phyloP scores from a whole-genome alignment of 1,284 basidiomycete genomes.

The Marasmius tenuissimus region DNA sequence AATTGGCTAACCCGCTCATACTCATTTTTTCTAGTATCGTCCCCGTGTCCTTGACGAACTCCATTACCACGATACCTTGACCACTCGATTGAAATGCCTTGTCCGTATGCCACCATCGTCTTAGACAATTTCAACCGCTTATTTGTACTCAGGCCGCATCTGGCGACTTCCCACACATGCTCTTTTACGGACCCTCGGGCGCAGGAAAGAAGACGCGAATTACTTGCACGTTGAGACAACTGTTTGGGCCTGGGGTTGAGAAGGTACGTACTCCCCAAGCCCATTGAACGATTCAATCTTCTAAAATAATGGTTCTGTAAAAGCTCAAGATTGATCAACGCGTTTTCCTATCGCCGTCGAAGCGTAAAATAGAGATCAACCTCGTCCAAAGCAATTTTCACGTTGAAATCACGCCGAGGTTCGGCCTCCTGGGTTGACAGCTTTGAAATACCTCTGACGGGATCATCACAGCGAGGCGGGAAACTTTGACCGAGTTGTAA shows the following conservation, averaged over 20 bases:
- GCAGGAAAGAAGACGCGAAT: slow-evolving; percentile 99
- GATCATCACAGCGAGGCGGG: slow-evolving; percentile 79
- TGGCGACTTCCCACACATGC: slow-evolving; percentile 95
- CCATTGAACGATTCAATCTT: slow-evolving; percentile 1
- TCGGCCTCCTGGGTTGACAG: slow-evolving; percentile 16
- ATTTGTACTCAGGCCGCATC: slow-evolving; percentile 64
- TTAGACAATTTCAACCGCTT: not conserved
- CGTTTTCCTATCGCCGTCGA: slow-evolving; percentile 93
- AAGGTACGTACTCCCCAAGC: slow-evolving; percentile 56
- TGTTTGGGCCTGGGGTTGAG: slow-evolving; percentile 92
- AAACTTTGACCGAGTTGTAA: slow-evolving; percentile 92
- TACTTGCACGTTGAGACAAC: slow-evolving; percentile 82
- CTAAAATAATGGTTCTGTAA: not conserved
- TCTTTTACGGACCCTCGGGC: slow-evolving; percentile 97
- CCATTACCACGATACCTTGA: slow-evolving; percentile 86
- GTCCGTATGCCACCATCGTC: slow-evolving; percentile 40
- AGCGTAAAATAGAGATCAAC: slow-evolving; percentile 95
- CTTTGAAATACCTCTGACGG: not conserved
- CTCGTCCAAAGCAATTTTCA: slow-evolving; percentile 98
- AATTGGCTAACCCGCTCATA: not conserved
- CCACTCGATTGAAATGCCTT: slow-evolving; percentile 78
- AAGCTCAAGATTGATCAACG: slow-evolving; percentile 98
- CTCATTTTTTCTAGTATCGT: slow-evolving; percentile 62
- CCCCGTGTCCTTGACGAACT: slow-evolving; percentile 85
- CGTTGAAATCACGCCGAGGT: slow-evolving; percentile 97